Evolutionary conservation across 352 stramenopile genomes (phyloP), one percentile per base, ranked within the genome.

Genomic region (Globisporangium viniferum): DNA sequence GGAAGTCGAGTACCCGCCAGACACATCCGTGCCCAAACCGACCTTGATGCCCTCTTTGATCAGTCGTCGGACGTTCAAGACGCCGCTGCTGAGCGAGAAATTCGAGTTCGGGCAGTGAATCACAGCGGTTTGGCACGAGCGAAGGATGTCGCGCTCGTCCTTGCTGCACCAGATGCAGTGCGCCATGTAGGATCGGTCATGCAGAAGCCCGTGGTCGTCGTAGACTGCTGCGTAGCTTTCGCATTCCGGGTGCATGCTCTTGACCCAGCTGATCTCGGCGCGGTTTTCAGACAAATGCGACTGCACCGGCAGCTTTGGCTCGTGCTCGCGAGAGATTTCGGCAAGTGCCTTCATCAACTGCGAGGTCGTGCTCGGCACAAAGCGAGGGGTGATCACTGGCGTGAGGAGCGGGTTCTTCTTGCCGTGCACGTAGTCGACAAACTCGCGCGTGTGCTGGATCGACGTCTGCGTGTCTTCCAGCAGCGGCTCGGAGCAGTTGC

Each of bases 31-130:
- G 54, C 96, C 96, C 4, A 99, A 75, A 2, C 94, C 96, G 31
- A 98, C 93, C 71, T 96, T 98, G 62, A 92, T 56, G 5, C 88
- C 86, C 70, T 92, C 80, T 65, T 82, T 69, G n/a, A 93, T 72
- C 64, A 88, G 64, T 33, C 78, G 88, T 22, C 86, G 82, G 9
- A 95, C 88, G 65, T 95, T 94, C n/a, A 95, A 62, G 3, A 94
- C 83, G 49, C 91, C 84, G 66, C 89, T 92, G n/a, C 80, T 86
- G 62, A 98, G 88, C 48, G 90, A 98, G 61, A 98, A 98, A 72
- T 99, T 99, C 24, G 89, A 98, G 58, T 97, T 96, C 22, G 96
- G 92, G 72, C 96, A 99, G 73, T 98, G 93, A 20, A 97, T 97
- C n/a, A 98, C 89, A 0, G 79, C 90, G 18, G 86, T 84, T 53